These are phyloP conservation scores for Paxillus involutus DNA, from an alignment of 768 basidiomycete genomes.

Conservation along the genomic window DNA sequence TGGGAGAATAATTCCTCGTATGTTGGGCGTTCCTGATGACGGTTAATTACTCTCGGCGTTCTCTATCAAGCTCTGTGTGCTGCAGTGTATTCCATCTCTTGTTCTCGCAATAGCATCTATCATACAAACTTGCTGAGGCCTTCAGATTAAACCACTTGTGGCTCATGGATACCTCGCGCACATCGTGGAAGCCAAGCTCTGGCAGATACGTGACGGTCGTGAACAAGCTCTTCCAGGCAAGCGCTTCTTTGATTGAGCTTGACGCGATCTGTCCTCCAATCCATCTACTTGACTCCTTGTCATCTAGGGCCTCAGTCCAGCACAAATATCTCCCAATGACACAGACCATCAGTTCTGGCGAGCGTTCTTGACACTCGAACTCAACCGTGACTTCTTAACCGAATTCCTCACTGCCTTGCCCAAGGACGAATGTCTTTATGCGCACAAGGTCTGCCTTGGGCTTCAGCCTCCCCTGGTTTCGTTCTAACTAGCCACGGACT, in stretches of 20 bases:
- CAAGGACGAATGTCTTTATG: constrained; percentile 50
- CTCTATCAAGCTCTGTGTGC: background rate
- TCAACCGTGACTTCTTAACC: constrained; percentile 48
- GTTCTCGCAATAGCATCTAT: background rate
- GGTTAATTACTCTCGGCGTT: background rate
- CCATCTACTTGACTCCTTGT: constrained; percentile 1
- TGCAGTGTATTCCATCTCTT: constrained; percentile 1
- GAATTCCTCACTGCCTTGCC: constrained; percentile 38
- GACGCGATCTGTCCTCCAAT: background rate
- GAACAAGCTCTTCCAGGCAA: constrained; percentile 48
- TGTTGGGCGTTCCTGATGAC: background rate
- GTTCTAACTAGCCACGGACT: constrained; percentile 10
- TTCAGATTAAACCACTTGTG: background rate
- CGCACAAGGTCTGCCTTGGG: constrained; percentile 45
- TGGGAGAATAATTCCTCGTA: no score
- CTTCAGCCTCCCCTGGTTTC: background rate
- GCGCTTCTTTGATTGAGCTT: no score
- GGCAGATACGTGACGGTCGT: constrained; percentile 48
- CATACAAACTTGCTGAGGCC: background rate
- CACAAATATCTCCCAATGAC: constrained; percentile 44
- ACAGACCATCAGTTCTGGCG: constrained; percentile 50
- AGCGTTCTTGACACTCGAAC: constrained; percentile 49
- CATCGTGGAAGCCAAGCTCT: constrained; percentile 36
- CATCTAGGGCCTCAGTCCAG: constrained; percentile 42
- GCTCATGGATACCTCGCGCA: constrained; percentile 17